phyloP scores from a whole-genome alignment of 805 yeast genomes.

The Pichia paraexigua region DNA sequence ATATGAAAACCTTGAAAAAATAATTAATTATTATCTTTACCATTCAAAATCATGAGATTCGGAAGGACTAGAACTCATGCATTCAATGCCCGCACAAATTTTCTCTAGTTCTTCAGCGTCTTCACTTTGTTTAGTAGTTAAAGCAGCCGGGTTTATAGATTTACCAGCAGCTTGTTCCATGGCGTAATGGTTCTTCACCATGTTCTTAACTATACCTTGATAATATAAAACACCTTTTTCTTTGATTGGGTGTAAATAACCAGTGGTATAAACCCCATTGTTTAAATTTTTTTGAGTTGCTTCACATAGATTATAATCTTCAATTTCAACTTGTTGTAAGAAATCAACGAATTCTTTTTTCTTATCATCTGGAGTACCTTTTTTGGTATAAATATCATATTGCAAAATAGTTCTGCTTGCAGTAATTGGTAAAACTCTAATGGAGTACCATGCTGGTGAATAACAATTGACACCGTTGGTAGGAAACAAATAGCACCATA shows the following conservation, averaged over 20 bases:
- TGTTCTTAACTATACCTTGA: constrained; percentile 46
- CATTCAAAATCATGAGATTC: constrained; percentile 23
- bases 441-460: constrained; percentile 60
- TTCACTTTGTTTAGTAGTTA: constrained; percentile 33
- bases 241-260: constrained; percentile 50
- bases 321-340: constrained; percentile 53
- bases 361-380: constrained; percentile 43
- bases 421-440: constrained; percentile 48
- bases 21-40: constrained; percentile 10
- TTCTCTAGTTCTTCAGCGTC: constrained; percentile 43
- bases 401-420: constrained; percentile 50
- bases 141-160: constrained; percentile 44
- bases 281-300: constrained; percentile 53
- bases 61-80: constrained; percentile 36
- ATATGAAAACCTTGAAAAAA: neutral
- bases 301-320: constrained; percentile 52
- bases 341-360: constrained; percentile 58
- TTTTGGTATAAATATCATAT: constrained; percentile 54
- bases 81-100: constrained; percentile 43
- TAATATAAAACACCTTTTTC: constrained; percentile 53
- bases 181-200: constrained; percentile 48
- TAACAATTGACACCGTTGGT: constrained; percentile 56
- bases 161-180: constrained; percentile 38
- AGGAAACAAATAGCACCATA: constrained; percentile 57
- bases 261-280: constrained; percentile 52